Conservation (phyloP, 2,329 filamentous ascomycete species). For the Fusarium sp. region DNA sequence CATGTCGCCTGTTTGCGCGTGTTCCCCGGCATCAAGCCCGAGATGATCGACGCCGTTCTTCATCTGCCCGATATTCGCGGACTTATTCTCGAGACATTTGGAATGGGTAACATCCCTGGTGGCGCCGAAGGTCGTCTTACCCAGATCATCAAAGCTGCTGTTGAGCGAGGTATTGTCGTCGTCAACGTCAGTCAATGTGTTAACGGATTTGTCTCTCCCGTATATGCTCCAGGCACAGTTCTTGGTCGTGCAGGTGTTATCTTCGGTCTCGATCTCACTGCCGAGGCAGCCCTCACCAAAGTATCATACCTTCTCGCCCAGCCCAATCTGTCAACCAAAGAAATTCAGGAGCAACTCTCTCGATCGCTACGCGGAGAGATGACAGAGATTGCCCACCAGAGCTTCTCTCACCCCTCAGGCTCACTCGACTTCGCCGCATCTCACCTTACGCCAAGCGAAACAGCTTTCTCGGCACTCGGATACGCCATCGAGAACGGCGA, state of each 20-base stretch:
- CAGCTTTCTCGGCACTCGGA: slow-evolving; percentile 80
- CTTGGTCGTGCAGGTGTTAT: slow-evolving; percentile 87
- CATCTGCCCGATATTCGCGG: slow-evolving; percentile 81
- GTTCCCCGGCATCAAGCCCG: slow-evolving; percentile 92
- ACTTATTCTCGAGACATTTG: slow-evolving; percentile 90
- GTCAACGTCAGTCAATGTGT: slow-evolving; percentile 94
- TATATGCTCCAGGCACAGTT: slow-evolving; percentile 82
- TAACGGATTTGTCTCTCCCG: slow-evolving; percentile 78
- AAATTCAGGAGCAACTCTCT: slow-evolving; percentile 79
- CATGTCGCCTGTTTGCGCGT: slow-evolving; percentile 90
- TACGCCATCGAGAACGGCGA: slow-evolving; percentile 83
- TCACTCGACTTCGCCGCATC: slow-evolving; percentile 58
- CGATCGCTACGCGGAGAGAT: slow-evolving; percentile 84
- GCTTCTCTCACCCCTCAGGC: slow-evolving; percentile 79
- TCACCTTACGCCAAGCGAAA: slow-evolving; percentile 62
- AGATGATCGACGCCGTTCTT: slow-evolving; percentile 90
- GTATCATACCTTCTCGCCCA: slow-evolving; percentile 84
- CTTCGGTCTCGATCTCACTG: slow-evolving; percentile 88
- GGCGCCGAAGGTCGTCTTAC: slow-evolving; percentile 84
- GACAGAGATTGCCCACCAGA: slow-evolving; percentile 78
- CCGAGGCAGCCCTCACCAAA: slow-evolving; percentile 91
- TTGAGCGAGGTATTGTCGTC: slow-evolving; percentile 83
- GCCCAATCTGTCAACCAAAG: slow-evolving; percentile 70
- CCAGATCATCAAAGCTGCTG: slow-evolving; percentile 79
- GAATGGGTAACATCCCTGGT: slow-evolving; percentile 90